These are phyloP conservation scores for Martiniozyma asiatica DNA, from an alignment of 1,139 yeast species.

Conservation along the genomic window DNA sequence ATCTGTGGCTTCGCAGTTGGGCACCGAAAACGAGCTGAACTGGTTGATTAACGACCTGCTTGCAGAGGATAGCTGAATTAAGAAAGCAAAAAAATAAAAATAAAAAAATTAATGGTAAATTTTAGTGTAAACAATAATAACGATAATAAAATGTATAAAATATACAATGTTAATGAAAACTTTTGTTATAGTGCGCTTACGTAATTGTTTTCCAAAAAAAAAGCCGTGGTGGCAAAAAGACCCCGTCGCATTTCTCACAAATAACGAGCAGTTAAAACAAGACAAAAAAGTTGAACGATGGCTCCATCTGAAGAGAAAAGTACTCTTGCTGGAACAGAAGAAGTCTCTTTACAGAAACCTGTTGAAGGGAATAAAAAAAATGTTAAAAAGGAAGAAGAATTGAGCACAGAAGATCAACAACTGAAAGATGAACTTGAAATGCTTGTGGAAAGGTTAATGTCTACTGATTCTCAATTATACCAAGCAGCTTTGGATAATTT, in stretches of 20 bases:
- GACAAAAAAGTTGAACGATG: too few species aligned
- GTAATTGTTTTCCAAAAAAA: too few species aligned
- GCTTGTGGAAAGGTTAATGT: constrained; percentile 67
- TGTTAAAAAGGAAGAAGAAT: constrained; percentile 40
- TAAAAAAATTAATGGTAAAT: too few species aligned
- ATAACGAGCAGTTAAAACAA: too few species aligned
- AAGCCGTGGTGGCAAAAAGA: too few species aligned
- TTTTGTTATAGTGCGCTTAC: too few species aligned
- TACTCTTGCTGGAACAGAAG: constrained; percentile 1
- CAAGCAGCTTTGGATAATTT: constrained; percentile 50
- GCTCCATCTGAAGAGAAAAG: constrained; percentile 16
- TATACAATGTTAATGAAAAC: too few species aligned
- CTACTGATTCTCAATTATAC: constrained; percentile 38
- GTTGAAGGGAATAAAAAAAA: constrained; percentile 1
- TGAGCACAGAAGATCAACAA: constrained; percentile 88
- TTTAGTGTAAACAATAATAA: too few species aligned
- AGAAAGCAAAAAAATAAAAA: too few species aligned
- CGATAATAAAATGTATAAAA: too few species aligned
- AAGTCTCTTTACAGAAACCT: not conserved
- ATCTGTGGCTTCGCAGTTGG: constrained; percentile 20
- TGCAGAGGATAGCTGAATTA: too few species aligned
- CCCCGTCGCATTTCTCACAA: too few species aligned
- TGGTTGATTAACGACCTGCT: constrained; percentile 55
- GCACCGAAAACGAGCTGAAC: constrained; percentile 56
- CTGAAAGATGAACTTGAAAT: constrained; percentile 78